These are phyloP conservation scores for Vicia sativa DNA, from an alignment of 306 rosid species.

Conservation along the genomic window DNA sequence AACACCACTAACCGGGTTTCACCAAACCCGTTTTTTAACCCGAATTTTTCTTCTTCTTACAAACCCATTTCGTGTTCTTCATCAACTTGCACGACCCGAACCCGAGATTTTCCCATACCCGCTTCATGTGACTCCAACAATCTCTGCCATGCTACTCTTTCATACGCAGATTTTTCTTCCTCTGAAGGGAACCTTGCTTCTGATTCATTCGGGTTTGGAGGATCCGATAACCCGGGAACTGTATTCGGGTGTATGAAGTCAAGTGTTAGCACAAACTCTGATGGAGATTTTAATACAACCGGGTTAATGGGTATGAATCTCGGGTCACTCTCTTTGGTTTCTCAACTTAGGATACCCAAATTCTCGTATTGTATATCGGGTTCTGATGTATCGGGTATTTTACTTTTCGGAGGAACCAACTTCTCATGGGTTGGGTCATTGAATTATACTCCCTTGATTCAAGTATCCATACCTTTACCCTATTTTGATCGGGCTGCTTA, in stretches of 20 bases:
- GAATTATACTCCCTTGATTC: constrained; percentile 69
- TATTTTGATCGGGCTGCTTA: constrained; percentile 79
- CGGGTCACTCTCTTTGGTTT: constrained; percentile 70
- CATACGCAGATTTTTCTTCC: constrained; percentile 81
- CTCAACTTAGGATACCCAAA: constrained; percentile 67
- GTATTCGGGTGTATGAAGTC: constrained; percentile 87
- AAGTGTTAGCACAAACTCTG: constrained; percentile 47
- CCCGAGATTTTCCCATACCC: constrained; percentile 77
- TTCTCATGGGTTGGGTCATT: constrained; percentile 59
- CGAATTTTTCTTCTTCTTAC: constrained; percentile 57
- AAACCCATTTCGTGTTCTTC: constrained; percentile 67
- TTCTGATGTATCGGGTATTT: constrained; percentile 65
- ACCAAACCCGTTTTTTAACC: constrained; percentile 45
- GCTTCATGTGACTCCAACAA: constrained; percentile 81
- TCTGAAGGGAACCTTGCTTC: constrained; percentile 82
- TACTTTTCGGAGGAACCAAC: constrained; percentile 66
- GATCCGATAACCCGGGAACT: constrained; percentile 40
- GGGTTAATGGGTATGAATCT: constrained; percentile 94
- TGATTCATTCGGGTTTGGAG: constrained; percentile 61
- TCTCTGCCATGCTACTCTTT: constrained; percentile 84
- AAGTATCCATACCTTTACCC: constrained; percentile 68
- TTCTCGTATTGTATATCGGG: constrained; percentile 90
- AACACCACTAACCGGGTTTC: neutral
- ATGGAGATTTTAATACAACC: constrained; percentile 57
- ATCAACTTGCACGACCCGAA: constrained; percentile 62